phyloP scores from a whole-genome alignment of 768 basidiomycete species.

The Lanmaoa rubissima region DNA sequence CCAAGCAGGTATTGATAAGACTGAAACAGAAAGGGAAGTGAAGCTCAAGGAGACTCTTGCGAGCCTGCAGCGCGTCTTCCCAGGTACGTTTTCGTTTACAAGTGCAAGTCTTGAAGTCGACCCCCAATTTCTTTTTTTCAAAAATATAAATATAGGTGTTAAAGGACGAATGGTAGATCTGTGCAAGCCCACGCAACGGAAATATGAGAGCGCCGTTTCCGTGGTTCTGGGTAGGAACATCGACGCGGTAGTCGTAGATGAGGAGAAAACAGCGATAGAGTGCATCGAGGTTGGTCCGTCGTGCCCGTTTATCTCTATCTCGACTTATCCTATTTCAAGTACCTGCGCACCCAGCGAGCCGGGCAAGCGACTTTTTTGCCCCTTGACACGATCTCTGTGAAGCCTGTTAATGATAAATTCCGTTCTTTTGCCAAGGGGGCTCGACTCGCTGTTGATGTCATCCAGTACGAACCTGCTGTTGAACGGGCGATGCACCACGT shows the following conservation, averaged over 20 bases:
- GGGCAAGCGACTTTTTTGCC: constrained; percentile 98
- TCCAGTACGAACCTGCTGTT: constrained; percentile 77
- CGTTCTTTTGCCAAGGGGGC: constrained; percentile 89
- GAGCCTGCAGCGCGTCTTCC: constrained; percentile 85
- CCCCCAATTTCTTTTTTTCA: neutral
- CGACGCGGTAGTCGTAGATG: constrained; percentile 94
- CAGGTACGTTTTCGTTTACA: constrained; percentile 46
- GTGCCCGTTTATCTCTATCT: neutral
- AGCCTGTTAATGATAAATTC: constrained; percentile 92
- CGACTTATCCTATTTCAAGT: constrained; percentile 43
- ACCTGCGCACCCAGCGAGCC: constrained; percentile 91
- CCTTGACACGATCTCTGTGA: constrained; percentile 95
- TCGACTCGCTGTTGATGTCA: constrained; percentile 81
- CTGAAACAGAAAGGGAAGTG: constrained; percentile 80
- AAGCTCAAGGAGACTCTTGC: constrained; percentile 84
- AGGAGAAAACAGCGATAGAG: constrained; percentile 95
- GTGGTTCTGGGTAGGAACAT: constrained; percentile 93
- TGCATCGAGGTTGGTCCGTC: constrained; percentile 78
- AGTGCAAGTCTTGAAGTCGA: neutral
- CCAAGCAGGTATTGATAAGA: constrained; percentile 86
- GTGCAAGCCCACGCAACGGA: constrained; percentile 89
- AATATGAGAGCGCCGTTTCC: constrained; percentile 89
- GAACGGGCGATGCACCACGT: constrained; percentile 96
- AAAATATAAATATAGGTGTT: constrained; percentile 54
- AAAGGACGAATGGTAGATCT: constrained; percentile 91